Percentiles rank a stretch among this genome's conserved stretches.
Conservation (phyloP, 208 protist genomes). For the Herpetomonas tarakana region DNA sequence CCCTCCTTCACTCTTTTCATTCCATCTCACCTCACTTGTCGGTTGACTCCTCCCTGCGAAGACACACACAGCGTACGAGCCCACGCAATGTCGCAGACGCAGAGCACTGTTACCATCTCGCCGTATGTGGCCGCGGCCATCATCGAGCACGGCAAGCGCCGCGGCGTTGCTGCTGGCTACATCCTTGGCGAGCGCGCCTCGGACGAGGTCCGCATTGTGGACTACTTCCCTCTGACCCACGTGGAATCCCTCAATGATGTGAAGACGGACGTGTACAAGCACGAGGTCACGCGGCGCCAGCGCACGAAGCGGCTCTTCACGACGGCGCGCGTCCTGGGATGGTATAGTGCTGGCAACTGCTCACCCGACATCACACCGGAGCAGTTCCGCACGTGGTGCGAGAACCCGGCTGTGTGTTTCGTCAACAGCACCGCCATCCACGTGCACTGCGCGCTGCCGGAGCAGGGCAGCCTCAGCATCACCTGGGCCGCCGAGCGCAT, state of each 20-base stretch:
- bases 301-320: slow-evolving; percentile 49
- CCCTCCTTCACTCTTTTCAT: no score
- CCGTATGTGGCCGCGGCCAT: slow-evolving; percentile 79
- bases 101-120: no score
- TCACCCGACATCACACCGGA: slow-evolving; percentile 17
- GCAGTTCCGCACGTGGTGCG: slow-evolving; percentile 56
- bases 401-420: slow-evolving; percentile 41
- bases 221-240: slow-evolving; percentile 77
- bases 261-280: slow-evolving; percentile 24
- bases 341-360: slow-evolving; percentile 61
- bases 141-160: slow-evolving; percentile 82
- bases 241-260: slow-evolving; percentile 16
- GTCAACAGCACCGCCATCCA: slow-evolving; percentile 30
- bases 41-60: no score
- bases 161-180: slow-evolving; percentile 52
- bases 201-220: slow-evolving; percentile 47
- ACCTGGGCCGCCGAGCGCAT: slow-evolving; percentile 34
- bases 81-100: no score
- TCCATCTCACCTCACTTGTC: no score
- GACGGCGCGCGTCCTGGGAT: slow-evolving; percentile 51
- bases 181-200: slow-evolving; percentile 49
- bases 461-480: slow-evolving; percentile 19
- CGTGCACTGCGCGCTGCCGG: slow-evolving; percentile 51
- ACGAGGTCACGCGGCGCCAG: slow-evolving; percentile 34
- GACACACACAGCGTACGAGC: no score